These are phyloP conservation scores for Fusarium phyllophilum DNA, from an alignment of 2,329 filamentous ascomycete genomes.

Conservation along the genomic window DNA sequence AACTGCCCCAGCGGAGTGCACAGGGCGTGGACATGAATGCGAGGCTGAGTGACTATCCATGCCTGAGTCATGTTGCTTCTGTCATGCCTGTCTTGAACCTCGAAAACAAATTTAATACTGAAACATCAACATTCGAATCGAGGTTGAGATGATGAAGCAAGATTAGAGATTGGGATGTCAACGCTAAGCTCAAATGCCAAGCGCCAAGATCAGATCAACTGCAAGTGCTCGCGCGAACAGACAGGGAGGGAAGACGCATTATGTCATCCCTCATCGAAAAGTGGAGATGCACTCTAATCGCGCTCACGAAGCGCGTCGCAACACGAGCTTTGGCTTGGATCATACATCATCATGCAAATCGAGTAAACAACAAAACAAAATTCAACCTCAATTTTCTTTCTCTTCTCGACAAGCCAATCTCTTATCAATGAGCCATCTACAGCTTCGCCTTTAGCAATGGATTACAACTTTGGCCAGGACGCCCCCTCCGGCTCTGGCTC, in stretches of 20 bases:
- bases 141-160: neutral
- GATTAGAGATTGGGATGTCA: neutral
- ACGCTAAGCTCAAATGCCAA: conserved; percentile 23
- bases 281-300: conserved; percentile 4
- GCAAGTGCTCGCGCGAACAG: conserved; percentile 13
- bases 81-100: neutral
- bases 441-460: conserved; percentile 21
- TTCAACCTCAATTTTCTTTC: neutral
- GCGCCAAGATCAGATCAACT: conserved; percentile 21
- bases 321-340: neutral
- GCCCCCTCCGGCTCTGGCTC: conserved; percentile 24
- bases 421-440: neutral
- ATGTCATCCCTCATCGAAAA: conserved; percentile 6
- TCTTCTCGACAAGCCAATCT: neutral
- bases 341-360: conserved; percentile 18
- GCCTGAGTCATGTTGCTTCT: neutral
- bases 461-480: conserved; percentile 31
- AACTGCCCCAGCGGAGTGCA: neutral
- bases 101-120: neutral
- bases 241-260: neutral
- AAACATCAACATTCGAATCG: neutral
- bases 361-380: conserved; percentile 25
- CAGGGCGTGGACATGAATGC: neutral
- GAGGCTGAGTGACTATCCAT: neutral
- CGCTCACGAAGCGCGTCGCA: conserved; percentile 12